Conservation (phyloP, 305 asterid genomes). For the Fraxinus dipetala region DNA sequence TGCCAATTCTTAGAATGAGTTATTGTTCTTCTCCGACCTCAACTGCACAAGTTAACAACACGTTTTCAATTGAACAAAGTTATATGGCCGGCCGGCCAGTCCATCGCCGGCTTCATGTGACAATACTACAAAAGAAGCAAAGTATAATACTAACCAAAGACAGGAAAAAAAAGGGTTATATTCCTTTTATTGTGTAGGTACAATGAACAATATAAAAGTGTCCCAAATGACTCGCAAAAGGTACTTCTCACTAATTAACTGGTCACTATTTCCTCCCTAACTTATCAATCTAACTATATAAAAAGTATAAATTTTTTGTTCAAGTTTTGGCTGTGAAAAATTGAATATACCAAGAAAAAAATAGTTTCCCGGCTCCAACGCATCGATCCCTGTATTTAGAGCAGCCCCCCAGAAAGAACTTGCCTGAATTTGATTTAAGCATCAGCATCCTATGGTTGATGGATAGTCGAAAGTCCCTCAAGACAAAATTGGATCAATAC, state of each 20-base stretch:
- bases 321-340: background rate
- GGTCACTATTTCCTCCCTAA: background rate
- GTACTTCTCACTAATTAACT: background rate
- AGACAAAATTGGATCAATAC: background rate
- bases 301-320: background rate
- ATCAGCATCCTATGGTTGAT: background rate
- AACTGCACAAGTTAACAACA: background rate
- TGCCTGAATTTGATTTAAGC: background rate
- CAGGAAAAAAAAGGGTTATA: background rate
- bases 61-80: background rate
- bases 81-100: background rate
- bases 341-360: background rate
- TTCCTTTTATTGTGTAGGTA: background rate
- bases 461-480: background rate
- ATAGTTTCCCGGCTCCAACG: background rate
- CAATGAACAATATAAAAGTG: background rate
- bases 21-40: background rate
- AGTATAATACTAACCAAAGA: background rate
- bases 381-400: background rate
- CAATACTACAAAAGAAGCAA: background rate
- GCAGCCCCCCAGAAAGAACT: background rate
- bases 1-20: background rate
- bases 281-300: background rate
- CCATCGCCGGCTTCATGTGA: background rate
- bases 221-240: background rate